Base-by-base conservation (phyloP, 2,329 filamentous ascomycete species). In the Arthrobotrys megalospora region DNA sequence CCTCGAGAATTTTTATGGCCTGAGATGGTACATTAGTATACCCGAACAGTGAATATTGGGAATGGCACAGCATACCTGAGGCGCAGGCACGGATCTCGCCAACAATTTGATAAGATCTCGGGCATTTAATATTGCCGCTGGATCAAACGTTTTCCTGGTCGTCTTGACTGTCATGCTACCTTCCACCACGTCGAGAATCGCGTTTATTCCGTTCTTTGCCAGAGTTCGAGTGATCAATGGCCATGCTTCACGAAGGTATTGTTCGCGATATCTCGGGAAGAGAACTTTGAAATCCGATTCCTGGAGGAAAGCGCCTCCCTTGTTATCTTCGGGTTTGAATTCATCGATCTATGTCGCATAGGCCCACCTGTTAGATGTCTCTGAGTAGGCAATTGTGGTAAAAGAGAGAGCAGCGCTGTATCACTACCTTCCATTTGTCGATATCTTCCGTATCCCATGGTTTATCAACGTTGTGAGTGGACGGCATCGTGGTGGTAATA, bases 121-220 rank as follows among this genome's bases (percentile, higher is more conserved):
- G 14, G 95, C 94, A 81, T 97, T 97, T 69, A 99, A 88, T 73
- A 99, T 97, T 3, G 94, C 90, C 5, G 94, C 94, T 6, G 96
- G 96, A 83, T 99, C 96, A 84, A 88, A 97, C 2, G 94, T 97
- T 84, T 94, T 94, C 82, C 92, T 88, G 6, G 95, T 98, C 24
- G 96, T 98, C 85, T 95, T 96, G 80, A 98, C 95, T 0, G 92
- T 94, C 95, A 98, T 98, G 84, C 91, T 93, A 83, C 96, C 96
- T 84, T 98, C 94, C 3, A 98, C 92, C 84, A 99, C 88, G 86
- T 99, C 95, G 28, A 99, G 90, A 7, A 92, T 94, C 83, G 95
- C 97, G 50, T 92, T 93, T 55, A 99, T 93, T 80, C 94, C 94
- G 71, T 89, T 87, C 85, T 96, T 96, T 82, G 97, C 93, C 77